Evolutionary conservation across 495 filamentous ascomycete genomes (phyloP), one percentile per base, ranked within the genome.

Genomic region (Parathielavia appendiculata): DNA sequence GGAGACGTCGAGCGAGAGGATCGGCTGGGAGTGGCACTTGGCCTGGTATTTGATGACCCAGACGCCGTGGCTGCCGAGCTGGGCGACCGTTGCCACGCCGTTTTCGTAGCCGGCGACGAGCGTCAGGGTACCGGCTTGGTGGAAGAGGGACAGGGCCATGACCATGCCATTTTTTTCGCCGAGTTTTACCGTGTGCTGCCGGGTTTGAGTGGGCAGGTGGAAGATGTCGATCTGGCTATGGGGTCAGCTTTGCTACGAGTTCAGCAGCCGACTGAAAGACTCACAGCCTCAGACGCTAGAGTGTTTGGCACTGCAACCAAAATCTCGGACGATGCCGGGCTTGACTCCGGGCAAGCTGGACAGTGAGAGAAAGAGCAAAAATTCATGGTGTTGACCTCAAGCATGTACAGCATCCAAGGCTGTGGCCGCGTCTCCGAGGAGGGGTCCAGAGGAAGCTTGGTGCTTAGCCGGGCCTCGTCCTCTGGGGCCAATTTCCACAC

Each of bases 331-430:
- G 54, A 35, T 46, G 55, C 64, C 23, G 53, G 36, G 23, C 52
- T 36, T 19, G 41, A 55, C 20, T 22, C 54, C 26, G 64, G 32
- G 39, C 34, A 51, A 5, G 62, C 65, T 30, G 67, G 62, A 60
- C 83, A 87, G 57, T 83, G 81, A 5, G 88, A 82, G 68, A 98
- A 98, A 1, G 89, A 83, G 63, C 93, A 98, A 67, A 97, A 98
- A 70, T 97, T 98, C 70, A 97, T 80, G 16, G 93, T 89, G 68
- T 96, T 97, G 41, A 97, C 89, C 32, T 87, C 75, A 6, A 98
- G 70, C 35, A 88, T 81, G 76, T 95, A 83, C 36, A 96, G 72
- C 5, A 97, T 73, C 91, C 91, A 96, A 16, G 93, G 93, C 66
- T 88, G 81, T 22, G 75, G 77, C 16, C 77, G 68, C 0, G 66